Percentiles rank a stretch among this genome's conserved stretches.
Evolutionary conservation across 768 basidiomycete species (phyloP).

Genomic region (Tulasnella calospora): DNA sequence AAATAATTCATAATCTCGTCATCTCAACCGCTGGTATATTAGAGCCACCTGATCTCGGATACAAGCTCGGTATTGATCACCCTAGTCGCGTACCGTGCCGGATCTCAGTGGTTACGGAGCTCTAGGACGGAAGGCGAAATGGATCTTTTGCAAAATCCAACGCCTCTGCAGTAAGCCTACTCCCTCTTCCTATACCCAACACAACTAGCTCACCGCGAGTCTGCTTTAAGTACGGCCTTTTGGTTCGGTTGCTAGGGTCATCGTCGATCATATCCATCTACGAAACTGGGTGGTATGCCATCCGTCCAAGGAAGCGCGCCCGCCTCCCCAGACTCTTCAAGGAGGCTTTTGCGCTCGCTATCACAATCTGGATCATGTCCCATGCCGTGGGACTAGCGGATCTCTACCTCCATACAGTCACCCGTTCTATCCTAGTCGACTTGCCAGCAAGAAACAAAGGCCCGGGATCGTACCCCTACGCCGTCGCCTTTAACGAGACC

Average conservation of each 20-base stretch:
- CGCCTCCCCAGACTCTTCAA: too few relatives aligned
- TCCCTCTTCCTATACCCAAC: neutral
- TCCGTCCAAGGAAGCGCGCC: neutral
- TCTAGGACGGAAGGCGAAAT: too few relatives aligned
- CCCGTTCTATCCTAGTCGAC: neutral
- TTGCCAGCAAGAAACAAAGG: neutral
- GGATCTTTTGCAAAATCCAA: neutral
- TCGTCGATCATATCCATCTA: too few relatives aligned
- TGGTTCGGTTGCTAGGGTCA: neutral
- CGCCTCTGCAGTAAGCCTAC: neutral
- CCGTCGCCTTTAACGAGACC: neutral
- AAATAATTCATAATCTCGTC: too few relatives aligned
- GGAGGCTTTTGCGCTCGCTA: neutral
- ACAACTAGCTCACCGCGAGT: neutral
- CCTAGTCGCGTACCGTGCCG: too few relatives aligned
- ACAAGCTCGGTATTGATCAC: too few relatives aligned
- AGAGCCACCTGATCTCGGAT: too few relatives aligned
- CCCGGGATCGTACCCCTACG: neutral
- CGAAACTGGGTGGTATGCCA: too few relatives aligned
- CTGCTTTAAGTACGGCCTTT: neutral
- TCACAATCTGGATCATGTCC: neutral
- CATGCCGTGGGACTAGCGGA: neutral
- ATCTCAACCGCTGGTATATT: too few relatives aligned
- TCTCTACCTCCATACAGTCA: too few relatives aligned
- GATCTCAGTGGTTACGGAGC: too few relatives aligned